Conservation (phyloP, 2,329 filamentous ascomycete species). For the Alternaria longipes region DNA sequence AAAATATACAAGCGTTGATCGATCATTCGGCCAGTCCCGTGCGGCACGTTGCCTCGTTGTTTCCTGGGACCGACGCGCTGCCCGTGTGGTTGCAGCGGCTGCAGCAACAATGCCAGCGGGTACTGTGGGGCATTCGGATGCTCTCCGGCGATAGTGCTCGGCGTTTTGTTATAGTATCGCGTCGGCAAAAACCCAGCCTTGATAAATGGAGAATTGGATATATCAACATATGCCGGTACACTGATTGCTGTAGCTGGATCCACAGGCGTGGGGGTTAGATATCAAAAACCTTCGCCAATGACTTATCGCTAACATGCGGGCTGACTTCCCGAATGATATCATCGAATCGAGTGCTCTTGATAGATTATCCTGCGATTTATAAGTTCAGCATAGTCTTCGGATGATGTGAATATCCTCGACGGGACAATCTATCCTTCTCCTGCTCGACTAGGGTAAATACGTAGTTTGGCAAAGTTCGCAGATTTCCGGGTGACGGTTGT, state of each 20-base stretch:
- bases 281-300: neutral
- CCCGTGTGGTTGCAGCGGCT: constrained; percentile 6
- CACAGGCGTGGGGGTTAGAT: constrained; percentile 9
- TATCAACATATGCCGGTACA: constrained; percentile 21
- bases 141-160: constrained; percentile 28
- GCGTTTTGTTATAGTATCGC: constrained; percentile 17
- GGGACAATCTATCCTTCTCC: neutral
- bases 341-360: neutral
- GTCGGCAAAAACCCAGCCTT: constrained; percentile 10
- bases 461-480: neutral
- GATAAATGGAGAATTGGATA: neutral
- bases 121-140: constrained; percentile 21
- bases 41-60: constrained; percentile 21
- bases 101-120: constrained; percentile 13
- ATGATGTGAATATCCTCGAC: neutral
- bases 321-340: neutral
- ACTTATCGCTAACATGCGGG: neutral
- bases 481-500: too few species aligned
- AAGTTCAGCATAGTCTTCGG: neutral
- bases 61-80: constrained; percentile 21
- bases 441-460: neutral
- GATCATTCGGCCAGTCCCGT: constrained; percentile 40
- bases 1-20: constrained; percentile 21
- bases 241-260: constrained; percentile 3
- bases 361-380: neutral